Evolutionary conservation across 768 basidiomycete species (phyloP).

Genomic region (Cystoderma amianthinum): DNA sequence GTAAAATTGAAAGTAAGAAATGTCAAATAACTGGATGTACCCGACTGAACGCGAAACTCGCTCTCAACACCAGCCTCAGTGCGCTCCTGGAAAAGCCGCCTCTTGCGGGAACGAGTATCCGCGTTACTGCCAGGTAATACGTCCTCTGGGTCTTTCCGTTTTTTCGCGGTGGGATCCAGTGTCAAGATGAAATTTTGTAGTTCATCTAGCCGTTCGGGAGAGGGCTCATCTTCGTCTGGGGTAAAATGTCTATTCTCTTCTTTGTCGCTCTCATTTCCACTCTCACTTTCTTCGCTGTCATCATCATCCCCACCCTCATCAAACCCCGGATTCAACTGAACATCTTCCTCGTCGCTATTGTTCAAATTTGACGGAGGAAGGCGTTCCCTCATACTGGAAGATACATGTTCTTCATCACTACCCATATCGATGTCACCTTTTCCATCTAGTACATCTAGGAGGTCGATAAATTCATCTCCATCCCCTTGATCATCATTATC

Average conservation of each 20-base stretch:
- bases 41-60: constrained; percentile 62
- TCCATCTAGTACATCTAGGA: constrained; percentile 63
- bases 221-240: constrained; percentile 42
- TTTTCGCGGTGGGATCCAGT: constrained; percentile 54
- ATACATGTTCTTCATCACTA: constrained; percentile 28
- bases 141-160: constrained; percentile 58
- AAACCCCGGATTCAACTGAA: constrained; percentile 27
- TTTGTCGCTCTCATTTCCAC: constrained; percentile 21
- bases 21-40: constrained; percentile 25
- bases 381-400: constrained; percentile 15
- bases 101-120: constrained; percentile 34
- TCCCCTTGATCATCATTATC: constrained; percentile 31
- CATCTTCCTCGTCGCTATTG: constrained; percentile 8
- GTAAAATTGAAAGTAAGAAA: not conserved
- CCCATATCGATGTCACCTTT: constrained; percentile 40
- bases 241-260: constrained; percentile 33
- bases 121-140: constrained; percentile 9
- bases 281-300: constrained; percentile 28
- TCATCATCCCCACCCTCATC: no score
- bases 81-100: constrained; percentile 60
- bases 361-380: constrained; percentile 4
- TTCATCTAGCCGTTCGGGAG: constrained; percentile 55
- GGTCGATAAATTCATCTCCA: constrained; percentile 55
- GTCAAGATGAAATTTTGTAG: constrained; percentile 68
- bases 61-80: constrained; percentile 78